Percentiles rank a stretch among this genome's conserved stretches.
Conservation (phyloP, 1,284 basidiomycete species). For the Erythrobasidium hasegawianum region DNA sequence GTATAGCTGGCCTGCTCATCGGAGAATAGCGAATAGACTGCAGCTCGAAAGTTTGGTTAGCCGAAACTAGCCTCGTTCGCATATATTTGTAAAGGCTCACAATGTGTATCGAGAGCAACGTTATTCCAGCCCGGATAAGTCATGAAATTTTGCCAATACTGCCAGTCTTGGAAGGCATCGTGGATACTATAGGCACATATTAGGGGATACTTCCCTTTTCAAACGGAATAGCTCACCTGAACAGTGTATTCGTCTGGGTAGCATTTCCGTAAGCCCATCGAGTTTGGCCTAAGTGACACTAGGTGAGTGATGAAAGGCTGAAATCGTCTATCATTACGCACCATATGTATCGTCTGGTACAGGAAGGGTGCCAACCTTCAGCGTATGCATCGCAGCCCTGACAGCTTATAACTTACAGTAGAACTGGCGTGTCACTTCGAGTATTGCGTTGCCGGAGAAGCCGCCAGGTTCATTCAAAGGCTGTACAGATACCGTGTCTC, state of each 20-base stretch:
- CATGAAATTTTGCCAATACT: slow-evolving; percentile 70
- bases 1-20: slow-evolving; percentile 11
- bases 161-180: slow-evolving; percentile 77
- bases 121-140: slow-evolving; percentile 53
- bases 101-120: slow-evolving; percentile 66
- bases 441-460: not conserved
- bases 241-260: slow-evolving; percentile 5
- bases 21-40: slow-evolving; percentile 19
- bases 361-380: not conserved
- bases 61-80: too few relatives aligned
- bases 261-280: slow-evolving; percentile 16
- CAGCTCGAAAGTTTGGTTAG: too few relatives aligned
- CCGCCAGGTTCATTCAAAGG: slow-evolving; percentile 25
- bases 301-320: too few relatives aligned
- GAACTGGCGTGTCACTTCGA: slow-evolving; percentile 6
- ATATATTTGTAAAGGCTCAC: slow-evolving; percentile 29
- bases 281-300: not conserved
- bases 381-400: not conserved
- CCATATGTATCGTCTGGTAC: slow-evolving; percentile 19
- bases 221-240: slow-evolving; percentile 4
- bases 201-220: not conserved
- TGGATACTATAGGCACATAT: slow-evolving; percentile 53
- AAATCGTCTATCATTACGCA: too few relatives aligned
- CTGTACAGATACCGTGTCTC: slow-evolving; percentile 55
- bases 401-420: not conserved